Evolutionary conservation across 495 filamentous ascomycete genomes (phyloP).

Genomic region (Penicillium angulare): DNA sequence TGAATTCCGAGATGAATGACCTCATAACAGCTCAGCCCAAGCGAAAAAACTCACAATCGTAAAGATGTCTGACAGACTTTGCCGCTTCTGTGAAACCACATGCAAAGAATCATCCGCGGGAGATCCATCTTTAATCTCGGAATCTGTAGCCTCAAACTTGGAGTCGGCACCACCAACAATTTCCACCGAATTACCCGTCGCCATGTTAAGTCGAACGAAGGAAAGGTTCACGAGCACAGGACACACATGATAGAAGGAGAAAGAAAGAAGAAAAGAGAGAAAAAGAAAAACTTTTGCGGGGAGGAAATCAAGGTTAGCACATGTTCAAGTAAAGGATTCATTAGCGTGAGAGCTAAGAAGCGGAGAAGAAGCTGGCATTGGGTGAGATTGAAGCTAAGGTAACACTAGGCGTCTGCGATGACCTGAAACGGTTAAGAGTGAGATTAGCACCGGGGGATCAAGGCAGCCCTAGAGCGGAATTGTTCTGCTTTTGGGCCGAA

Average conservation of each 20-base stretch:
- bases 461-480: neutral
- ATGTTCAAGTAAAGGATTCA: too few species aligned
- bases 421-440: neutral
- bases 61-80: slow-evolving; percentile 46
- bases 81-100: slow-evolving; percentile 31
- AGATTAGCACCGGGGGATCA: too few species aligned
- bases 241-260: neutral
- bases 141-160: neutral
- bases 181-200: neutral
- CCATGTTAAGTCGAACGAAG: neutral
- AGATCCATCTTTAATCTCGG: neutral
- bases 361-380: too few species aligned
- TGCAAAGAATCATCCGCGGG: slow-evolving; percentile 16
- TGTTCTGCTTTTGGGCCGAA: neutral
- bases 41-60: slow-evolving; percentile 36
- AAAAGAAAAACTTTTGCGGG: too few species aligned
- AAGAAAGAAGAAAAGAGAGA: neutral
- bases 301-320: neutral
- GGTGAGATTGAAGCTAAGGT: neutral
- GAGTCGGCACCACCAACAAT: neutral
- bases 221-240: too few species aligned
- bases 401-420: neutral
- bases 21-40: too few species aligned
- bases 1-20: neutral
- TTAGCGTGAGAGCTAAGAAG: too few species aligned